These are phyloP conservation scores for Triangularia verruculosa DNA, from an alignment of 2,329 filamentous ascomycete species.

Conservation along the genomic window DNA sequence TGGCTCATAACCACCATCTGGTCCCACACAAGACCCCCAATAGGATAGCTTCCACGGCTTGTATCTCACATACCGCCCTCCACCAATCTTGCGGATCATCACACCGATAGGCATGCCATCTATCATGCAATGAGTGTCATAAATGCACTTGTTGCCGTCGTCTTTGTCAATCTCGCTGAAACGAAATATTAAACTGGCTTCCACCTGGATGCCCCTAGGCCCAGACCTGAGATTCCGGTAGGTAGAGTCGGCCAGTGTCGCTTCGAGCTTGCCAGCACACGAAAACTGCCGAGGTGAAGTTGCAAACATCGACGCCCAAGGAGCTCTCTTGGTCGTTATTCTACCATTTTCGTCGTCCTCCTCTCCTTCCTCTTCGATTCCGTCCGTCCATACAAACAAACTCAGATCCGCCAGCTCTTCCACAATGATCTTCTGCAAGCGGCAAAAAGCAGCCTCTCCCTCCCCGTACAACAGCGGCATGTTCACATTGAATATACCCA, in stretches of 20 bases:
- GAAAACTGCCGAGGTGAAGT: background rate
- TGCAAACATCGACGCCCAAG: background rate
- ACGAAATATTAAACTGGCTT: background rate
- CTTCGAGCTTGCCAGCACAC: background rate
- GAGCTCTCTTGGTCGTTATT: background rate
- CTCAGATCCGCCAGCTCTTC: background rate
- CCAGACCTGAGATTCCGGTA: background rate
- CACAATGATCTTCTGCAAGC: conserved; percentile 13
- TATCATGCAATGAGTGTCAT: background rate
- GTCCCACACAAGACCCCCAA: background rate
- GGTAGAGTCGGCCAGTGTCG: background rate
- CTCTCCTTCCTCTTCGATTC: background rate
- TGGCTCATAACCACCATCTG: too few species aligned
- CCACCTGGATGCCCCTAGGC: background rate
- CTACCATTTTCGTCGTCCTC: too few species aligned
- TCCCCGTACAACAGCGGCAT: conserved; percentile 22
- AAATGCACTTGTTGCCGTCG: background rate
- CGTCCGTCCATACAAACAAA: background rate
- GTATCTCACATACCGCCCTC: background rate
- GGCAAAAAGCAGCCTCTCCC: conserved; percentile 7
- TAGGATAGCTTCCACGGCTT: background rate
- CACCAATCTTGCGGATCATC: background rate
- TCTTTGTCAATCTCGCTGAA: background rate
- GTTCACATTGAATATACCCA: conserved; percentile 17
- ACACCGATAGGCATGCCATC: background rate